Percentiles rank a stretch among this genome's conserved stretches.
Evolutionary conservation across 2,329 filamentous ascomycete species (phyloP).

Genomic region (Coniochaeta pulveracea): DNA sequence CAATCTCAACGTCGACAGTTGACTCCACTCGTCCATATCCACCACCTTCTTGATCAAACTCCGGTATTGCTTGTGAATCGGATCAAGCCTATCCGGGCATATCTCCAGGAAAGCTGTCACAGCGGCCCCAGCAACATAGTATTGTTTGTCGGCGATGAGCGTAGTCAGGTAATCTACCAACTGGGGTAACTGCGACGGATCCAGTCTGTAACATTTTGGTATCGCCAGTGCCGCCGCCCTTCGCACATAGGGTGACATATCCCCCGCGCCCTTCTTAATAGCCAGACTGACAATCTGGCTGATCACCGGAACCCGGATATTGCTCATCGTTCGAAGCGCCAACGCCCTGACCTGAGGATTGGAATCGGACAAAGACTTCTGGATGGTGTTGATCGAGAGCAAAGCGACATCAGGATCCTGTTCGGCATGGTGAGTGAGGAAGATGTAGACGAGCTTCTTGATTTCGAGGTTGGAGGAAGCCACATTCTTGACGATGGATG

Average conservation of each 20-base stretch:
- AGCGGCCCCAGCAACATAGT: slow-evolving; percentile 91
- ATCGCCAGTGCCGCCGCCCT: slow-evolving; percentile 89
- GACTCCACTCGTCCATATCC: slow-evolving; percentile 99
- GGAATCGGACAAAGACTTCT: slow-evolving; percentile 88
- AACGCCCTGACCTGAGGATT: slow-evolving; percentile 87
- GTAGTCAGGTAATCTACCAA: slow-evolving; percentile 70
- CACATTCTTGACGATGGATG: slow-evolving; percentile 96
- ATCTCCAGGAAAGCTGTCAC: slow-evolving; percentile 82
- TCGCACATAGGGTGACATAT: slow-evolving; percentile 90
- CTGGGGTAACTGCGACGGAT: slow-evolving; percentile 75
- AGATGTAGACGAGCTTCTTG: slow-evolving; percentile 98
- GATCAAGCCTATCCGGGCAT: slow-evolving; percentile 75
- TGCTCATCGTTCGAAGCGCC: slow-evolving; percentile 92
- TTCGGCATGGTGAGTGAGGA: slow-evolving; percentile 92
- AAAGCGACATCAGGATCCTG: slow-evolving; percentile 90
- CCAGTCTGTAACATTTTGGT: slow-evolving; percentile 88
- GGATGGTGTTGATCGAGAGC: slow-evolving; percentile 96
- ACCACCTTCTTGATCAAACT: slow-evolving; percentile 79
- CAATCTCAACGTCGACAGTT: slow-evolving; percentile 70
- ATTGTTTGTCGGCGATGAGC: slow-evolving; percentile 81
- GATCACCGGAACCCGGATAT: slow-evolving; percentile 93
- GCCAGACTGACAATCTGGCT: slow-evolving; percentile 93
- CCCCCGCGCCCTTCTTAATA: slow-evolving; percentile 84
- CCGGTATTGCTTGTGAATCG: slow-evolving; percentile 86
- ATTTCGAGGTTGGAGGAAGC: slow-evolving; percentile 89